Conservation (phyloP, 192 early-diverging fungal species). For the Entomortierella beljakovae region DNA sequence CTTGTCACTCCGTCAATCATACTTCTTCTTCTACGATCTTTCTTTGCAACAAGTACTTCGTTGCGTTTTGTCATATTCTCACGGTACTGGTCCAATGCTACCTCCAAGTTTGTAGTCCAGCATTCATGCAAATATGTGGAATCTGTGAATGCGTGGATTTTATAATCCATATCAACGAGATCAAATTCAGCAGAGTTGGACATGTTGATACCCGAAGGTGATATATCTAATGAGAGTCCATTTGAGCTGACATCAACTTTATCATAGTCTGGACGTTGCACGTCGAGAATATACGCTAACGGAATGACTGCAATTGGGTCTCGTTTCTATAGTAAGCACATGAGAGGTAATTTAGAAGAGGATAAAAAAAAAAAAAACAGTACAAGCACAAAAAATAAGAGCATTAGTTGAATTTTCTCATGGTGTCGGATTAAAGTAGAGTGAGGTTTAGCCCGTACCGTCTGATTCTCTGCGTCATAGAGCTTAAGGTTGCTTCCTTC, state of each 20-base stretch:
- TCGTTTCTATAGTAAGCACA: conserved; percentile 27
- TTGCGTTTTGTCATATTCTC: conserved; percentile 27
- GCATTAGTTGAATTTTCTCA: neutral
- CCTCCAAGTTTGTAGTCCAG: conserved; percentile 29
- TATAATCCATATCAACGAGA: conserved; percentile 31
- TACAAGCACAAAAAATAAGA: neutral
- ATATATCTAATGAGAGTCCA: conserved; percentile 14
- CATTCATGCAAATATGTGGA: conserved; percentile 23
- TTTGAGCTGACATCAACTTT: conserved; percentile 39
- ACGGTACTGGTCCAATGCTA: conserved; percentile 21
- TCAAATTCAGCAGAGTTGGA: conserved; percentile 16
- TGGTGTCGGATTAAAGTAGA: too few species aligned
- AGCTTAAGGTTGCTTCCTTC: conserved; percentile 36
- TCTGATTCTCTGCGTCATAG: conserved; percentile 46
- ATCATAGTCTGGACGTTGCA: conserved; percentile 45
- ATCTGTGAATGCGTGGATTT: conserved; percentile 39
- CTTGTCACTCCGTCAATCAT: neutral
- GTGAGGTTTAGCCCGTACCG: conserved; percentile 21
- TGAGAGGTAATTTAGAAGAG: neutral
- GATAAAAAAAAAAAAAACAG: conserved; percentile 1
- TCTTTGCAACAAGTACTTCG: conserved; percentile 17
- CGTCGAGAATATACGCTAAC: conserved; percentile 13
- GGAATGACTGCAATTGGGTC: conserved; percentile 31
- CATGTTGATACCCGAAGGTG: conserved; percentile 18
- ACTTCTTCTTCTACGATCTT: conserved; percentile 9